Evolutionary conservation across 768 basidiomycete species (phyloP), one percentile per base, ranked within the genome.

Genomic region (Obba rivulosa): DNA sequence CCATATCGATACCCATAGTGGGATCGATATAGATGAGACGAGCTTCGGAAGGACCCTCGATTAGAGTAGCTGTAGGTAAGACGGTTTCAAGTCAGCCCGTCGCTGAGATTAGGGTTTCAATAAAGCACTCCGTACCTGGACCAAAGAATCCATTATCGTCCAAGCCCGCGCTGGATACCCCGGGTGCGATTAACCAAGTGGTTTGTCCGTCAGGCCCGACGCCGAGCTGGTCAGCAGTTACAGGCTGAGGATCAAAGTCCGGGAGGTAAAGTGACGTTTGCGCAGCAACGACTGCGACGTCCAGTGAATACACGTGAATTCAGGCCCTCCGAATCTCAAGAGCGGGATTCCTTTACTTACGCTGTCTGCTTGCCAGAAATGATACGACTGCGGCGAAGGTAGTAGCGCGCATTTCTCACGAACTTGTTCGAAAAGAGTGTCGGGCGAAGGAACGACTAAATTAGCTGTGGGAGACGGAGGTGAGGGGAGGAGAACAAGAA

Each of bases 191-290:
- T 17, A 55, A 60, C 61, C 68, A 77, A 16, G 75, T 75, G 13
- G 76, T 76, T 39, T 62, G 58, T 17, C 73, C 72, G 48, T 69
- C 60, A 13, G 57, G 39, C 5, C 69, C 75, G 16, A 71, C 69
- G 9, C 75, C 74, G n/a, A 75, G 35, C 34, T 66, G 58, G 51
- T 67, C 63, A 37, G 69, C 74, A 44, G 71, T 69, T 36, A 75
- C 51, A 8, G 72, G 70, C 57, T 72, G 71, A 16, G 69, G 66
- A 48, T 76, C 70, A 45, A 74, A 73, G 24, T 67, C 73, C 1
- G 73, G 75, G 46, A 78, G 64, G 49, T 66, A 74, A 34, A 76
- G 57, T n/a, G 76, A 72, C 0, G 66, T 69, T 48, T 67, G 59
- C 3, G 66, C 67, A 18, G 46, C 47, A 11, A 57, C 62, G 43